phyloP scores from a whole-genome alignment of 2,329 filamentous ascomycete genomes.

The Paracoccidioides lutzii region DNA sequence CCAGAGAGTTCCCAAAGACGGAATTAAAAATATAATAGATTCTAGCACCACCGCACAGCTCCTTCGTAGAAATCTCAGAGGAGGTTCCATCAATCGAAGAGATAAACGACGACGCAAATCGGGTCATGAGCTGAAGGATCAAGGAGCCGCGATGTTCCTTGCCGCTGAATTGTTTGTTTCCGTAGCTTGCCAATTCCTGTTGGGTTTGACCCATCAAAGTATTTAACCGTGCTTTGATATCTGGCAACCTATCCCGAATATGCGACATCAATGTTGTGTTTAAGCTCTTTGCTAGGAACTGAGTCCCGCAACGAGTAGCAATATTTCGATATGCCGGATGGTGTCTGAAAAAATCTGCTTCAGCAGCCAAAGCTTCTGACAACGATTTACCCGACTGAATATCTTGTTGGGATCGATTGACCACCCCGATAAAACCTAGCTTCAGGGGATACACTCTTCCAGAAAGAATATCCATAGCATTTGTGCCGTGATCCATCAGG shows the following conservation, averaged over 20 bases:
- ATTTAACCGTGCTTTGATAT: conserved; percentile 95
- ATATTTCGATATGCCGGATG: conserved; percentile 97
- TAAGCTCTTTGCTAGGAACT: conserved; percentile 84
- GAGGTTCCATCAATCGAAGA: conserved; percentile 98
- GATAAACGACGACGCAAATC: conserved; percentile 94
- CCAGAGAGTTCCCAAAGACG: conserved; percentile 90
- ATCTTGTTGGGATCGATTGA: conserved; percentile 96
- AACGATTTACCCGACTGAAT: conserved; percentile 95
- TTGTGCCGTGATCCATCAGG: conserved; percentile 97
- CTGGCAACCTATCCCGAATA: conserved; percentile 86
- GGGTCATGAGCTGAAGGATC: conserved; percentile 94
- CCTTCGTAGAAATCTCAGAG: conserved; percentile 96
- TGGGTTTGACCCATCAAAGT: conserved; percentile 99
- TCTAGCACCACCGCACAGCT: conserved; percentile 82
- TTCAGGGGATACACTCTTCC: conserved; percentile 94
- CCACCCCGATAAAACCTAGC: conserved; percentile 92
- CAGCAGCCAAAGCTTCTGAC: conserved; percentile 75
- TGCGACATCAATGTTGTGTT: conserved; percentile 93
- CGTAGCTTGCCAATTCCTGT: conserved; percentile 94
- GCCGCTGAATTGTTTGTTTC: conserved; percentile 92
- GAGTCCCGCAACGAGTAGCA: conserved; percentile 81
- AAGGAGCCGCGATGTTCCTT: conserved; percentile 93
- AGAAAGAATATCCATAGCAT: conserved; percentile 93
- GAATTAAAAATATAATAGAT: conserved; percentile 99
- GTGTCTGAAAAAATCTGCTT: conserved; percentile 91